Conservation (phyloP, 2,329 filamentous ascomycete species). For the Aurifilum marmelostoma region DNA sequence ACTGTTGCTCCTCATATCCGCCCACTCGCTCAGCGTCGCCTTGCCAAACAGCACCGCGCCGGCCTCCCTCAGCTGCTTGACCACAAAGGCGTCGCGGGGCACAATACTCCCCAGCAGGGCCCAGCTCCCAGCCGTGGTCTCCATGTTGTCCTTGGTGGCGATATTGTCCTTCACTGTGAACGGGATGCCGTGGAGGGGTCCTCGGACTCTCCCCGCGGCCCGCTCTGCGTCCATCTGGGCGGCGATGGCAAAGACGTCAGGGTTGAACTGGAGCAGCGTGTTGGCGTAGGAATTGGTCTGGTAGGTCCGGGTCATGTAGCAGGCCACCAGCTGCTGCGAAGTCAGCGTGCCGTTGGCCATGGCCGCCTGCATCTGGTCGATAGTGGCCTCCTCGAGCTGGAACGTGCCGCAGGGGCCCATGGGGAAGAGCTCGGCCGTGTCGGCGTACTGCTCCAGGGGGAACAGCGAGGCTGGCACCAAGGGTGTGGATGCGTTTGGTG, state of each 20-base stretch:
- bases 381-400: constrained; percentile 68
- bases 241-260: constrained; percentile 67
- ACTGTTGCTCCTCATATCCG: constrained; percentile 68
- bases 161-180: constrained; percentile 78
- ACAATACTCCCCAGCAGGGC: constrained; percentile 67
- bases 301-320: constrained; percentile 62
- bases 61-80: constrained; percentile 62
- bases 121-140: constrained; percentile 74
- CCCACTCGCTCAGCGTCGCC: constrained; percentile 73
- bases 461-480: constrained; percentile 38
- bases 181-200: constrained; percentile 74
- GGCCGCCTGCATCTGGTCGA: constrained; percentile 66
- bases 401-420: constrained; percentile 66
- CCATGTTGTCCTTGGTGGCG: constrained; percentile 68
- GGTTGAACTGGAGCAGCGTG: constrained; percentile 68
- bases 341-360: constrained; percentile 60
- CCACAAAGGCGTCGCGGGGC: constrained; percentile 69
- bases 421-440: constrained; percentile 53
- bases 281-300: constrained; percentile 69
- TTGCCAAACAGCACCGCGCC: constrained; percentile 74
- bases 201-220: constrained; percentile 55
- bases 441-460: constrained; percentile 42
- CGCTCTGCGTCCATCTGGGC: constrained; percentile 63
- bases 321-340: constrained; percentile 60
- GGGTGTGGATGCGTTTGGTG: constrained; percentile 8